Evolutionary conservation across 495 filamentous ascomycete species (phyloP).

Genomic region (Penicillium goetzii): DNA sequence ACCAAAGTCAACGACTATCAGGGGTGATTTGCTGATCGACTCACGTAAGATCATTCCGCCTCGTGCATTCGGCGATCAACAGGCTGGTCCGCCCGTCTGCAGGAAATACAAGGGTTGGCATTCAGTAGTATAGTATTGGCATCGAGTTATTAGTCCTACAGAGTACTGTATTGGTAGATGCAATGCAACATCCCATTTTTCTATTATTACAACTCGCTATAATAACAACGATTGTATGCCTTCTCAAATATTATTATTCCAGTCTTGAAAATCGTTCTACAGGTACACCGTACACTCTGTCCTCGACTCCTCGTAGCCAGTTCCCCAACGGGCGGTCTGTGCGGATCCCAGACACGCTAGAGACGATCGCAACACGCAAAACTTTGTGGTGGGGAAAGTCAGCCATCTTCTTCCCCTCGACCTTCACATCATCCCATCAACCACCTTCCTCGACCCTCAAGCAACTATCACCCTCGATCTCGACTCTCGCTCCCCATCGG

Average conservation of each 20-base stretch:
- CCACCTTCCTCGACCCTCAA: slow-evolving; percentile 12
- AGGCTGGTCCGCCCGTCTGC: background rate
- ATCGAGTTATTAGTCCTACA: background rate
- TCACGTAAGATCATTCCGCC: slow-evolving; percentile 30
- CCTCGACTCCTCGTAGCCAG: background rate
- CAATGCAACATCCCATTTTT: background rate
- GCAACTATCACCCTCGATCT: background rate
- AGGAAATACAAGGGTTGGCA: background rate
- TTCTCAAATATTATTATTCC: no score
- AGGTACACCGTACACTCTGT: no score
- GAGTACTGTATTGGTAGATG: background rate
- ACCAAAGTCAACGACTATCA: slow-evolving; percentile 4
- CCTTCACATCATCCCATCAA: slow-evolving; percentile 7
- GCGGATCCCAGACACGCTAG: slow-evolving; percentile 27
- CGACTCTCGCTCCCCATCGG: background rate
- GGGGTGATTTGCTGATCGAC: slow-evolving; percentile 23
- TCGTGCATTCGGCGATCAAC: slow-evolving; percentile 15
- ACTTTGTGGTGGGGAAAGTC: slow-evolving; percentile 35
- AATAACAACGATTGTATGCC: background rate
- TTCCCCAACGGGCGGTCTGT: slow-evolving; percentile 27
- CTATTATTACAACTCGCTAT: background rate
- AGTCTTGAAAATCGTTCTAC: no score
- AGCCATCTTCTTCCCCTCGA: slow-evolving; percentile 31
- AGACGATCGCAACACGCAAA: slow-evolving; percentile 31
- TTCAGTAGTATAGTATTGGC: background rate